phyloP scores from a whole-genome alignment of 768 basidiomycete genomes.

The Glaciozyma antarctica region DNA sequence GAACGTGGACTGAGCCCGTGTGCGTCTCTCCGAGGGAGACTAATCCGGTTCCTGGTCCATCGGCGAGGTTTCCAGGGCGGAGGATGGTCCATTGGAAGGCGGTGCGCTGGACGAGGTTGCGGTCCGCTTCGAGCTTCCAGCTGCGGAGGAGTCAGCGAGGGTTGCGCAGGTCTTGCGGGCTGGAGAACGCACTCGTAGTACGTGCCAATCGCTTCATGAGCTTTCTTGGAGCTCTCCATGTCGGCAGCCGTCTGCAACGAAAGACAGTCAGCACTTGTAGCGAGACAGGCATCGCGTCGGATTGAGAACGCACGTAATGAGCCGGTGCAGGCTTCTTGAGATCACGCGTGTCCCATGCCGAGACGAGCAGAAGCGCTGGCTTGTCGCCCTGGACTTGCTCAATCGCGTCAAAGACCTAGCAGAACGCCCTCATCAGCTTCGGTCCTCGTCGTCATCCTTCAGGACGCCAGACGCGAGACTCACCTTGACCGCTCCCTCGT shows the following conservation, averaged over 20 bases:
- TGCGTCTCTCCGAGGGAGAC: slow-evolving; percentile 51
- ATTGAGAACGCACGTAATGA: slow-evolving; percentile 11
- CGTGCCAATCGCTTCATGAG: slow-evolving; percentile 19
- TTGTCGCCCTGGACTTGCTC: slow-evolving; percentile 44
- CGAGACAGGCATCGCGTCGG: too few species aligned
- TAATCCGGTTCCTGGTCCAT: slow-evolving; percentile 49
- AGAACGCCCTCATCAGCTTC: background rate
- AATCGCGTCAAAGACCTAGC: slow-evolving; percentile 51
- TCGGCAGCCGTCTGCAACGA: slow-evolving; percentile 11
- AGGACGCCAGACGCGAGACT: background rate
- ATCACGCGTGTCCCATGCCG: slow-evolving; percentile 19
- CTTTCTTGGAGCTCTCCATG: slow-evolving; percentile 11
- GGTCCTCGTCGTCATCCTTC: background rate
- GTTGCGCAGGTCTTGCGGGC: background rate
- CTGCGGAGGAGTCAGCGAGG: background rate
- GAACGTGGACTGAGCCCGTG: slow-evolving; percentile 47
- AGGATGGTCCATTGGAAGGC: slow-evolving; percentile 59
- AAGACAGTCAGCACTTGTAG: background rate
- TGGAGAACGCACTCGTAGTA: slow-evolving; percentile 25
- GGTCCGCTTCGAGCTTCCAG: slow-evolving; percentile 46
- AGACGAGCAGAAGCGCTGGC: slow-evolving; percentile 27
- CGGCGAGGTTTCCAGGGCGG: slow-evolving; percentile 53
- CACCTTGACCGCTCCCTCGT: slow-evolving; percentile 58
- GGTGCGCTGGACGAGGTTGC: slow-evolving; percentile 45
- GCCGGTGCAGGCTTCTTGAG: slow-evolving; percentile 11